Base-by-base conservation (phyloP, 371 early-diverging fungal species). In the Dichotomocladium elegans region DNA sequence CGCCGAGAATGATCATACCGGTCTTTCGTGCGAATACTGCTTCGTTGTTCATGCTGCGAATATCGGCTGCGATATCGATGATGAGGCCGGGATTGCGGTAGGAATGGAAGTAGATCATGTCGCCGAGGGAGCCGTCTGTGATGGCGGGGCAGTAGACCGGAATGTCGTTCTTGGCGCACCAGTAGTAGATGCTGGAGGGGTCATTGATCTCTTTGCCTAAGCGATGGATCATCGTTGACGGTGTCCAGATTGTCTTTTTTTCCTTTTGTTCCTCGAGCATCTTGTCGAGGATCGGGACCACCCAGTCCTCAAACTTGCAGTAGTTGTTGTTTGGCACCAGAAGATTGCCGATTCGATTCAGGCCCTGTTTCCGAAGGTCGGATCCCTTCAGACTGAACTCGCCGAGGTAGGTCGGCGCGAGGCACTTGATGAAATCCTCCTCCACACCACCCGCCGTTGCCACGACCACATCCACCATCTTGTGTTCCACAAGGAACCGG, bases 261-360 rank as follows among this genome's bases (percentile, higher is more conserved):
- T 69, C 74, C 55, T 90, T 89, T 73, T 98, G 98, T 58, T 95
- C 95, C 55, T 82, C 70, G 49, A 97, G 75, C 89, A 97, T 85
- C 54, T 87, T 77, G 71, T 99, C 98, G 48, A 99, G 74, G 54
- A 98, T 85, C 1, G 96, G 93, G 17, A 90, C 81, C 4, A 99
- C 79, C 99, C 98, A 99, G 63, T 95, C 94, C 71, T 99, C 99
- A 77, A 99, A 99, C 54, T 88, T 87, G 79, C 95, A 96, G 66
- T 99, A 99, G 72, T 99, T 99, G 66, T 98, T 94, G 70, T 99
- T 99, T 8, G 99, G 99, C 1, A 99, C 98, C 41, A 99, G 70
- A 48, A 99, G 74, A 72, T 99, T 99, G 25, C 99, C 99, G 50
- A 98, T 97, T 42, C 99, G 86, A 70, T 99, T 99, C 41, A 98